Evolutionary conservation across 75 land plant species (phyloP), one percentile per base, ranked within the genome.

Genomic region (Cryptomeria japonica): DNA sequence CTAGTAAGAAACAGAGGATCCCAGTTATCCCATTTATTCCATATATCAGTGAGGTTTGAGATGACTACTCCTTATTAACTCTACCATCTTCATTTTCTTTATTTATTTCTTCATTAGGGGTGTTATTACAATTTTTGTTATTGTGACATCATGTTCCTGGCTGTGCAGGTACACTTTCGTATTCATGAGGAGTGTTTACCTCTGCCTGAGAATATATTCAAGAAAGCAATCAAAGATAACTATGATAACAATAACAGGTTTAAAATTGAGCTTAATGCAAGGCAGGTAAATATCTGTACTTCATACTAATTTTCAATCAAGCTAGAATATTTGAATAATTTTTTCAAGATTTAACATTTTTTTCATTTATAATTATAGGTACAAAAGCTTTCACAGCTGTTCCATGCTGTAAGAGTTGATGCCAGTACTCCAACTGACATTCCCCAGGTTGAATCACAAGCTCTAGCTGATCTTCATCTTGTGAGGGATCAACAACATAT

Each of bases 161-260:
- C 22, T 25, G 0, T 70, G 36, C 88, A 95, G 96, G 95, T 95
- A 80, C 89, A 88, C 3, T 95, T 95, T 42, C 88, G 58, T 70
- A 86, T 95, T 41, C 56, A 88, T 13, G 58, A 72, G 76, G 96
- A 94, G 77, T 95, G 94, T 58, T 34, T 84, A 39, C 95, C 97
- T 36, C 61, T 94, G 10, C 91, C 93, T 72, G 97, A 95, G 76
- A 90, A 84, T 79, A 70, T 85, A 6, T 95, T 95, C 84, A 94
- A 88, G 87, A 83, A 92, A 78, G 96, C 97, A 28, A 93, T 95
- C 37, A 90, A 89, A 73, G 95, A 94, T n/a, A 95, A 91, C 53
- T 95, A 95, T 86, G 68, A 89, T 42, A 44, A 86, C 32, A 88
- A 61, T 37, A 89, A 16, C 61, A 56, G 90, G 88, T 94, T 95